Evolutionary conservation across 2,329 filamentous ascomycete genomes (phyloP).

Genomic region (Ophiostoma sp.): DNA sequence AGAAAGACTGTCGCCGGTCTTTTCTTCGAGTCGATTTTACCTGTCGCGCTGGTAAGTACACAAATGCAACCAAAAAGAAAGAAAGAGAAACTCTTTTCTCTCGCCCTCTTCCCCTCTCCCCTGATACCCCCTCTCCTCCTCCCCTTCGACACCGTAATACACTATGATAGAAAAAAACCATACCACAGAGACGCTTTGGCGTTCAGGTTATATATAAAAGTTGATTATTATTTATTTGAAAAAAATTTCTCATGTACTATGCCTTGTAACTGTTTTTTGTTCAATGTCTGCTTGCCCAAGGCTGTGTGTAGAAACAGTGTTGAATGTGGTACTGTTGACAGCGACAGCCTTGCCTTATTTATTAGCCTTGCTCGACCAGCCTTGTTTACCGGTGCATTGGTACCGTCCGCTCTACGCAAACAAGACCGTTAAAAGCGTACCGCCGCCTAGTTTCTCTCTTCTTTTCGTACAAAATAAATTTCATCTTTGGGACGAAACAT

Average conservation of each 20-base stretch:
- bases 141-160: neutral
- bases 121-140: neutral
- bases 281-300: neutral
- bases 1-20: neutral
- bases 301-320: neutral
- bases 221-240: neutral
- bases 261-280: neutral
- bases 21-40: slow-evolving; percentile 14
- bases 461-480: too few species aligned
- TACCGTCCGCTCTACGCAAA: too few species aligned
- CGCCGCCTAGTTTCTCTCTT: too few species aligned
- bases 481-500: too few species aligned
- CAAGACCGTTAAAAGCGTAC: too few species aligned
- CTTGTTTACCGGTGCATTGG: too few species aligned
- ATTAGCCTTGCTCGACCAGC: neutral
- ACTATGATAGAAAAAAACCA: neutral
- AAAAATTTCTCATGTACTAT: neutral
- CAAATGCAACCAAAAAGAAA: neutral
- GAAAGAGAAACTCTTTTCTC: neutral
- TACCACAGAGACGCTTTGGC: neutral
- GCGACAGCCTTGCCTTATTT: neutral
- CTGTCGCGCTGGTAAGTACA: slow-evolving; percentile 27
- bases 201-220: slow-evolving; percentile 7
- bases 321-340: neutral
- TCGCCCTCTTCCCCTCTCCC: neutral